Evolutionary conservation across 176 grass and related monocot genomes (phyloP), one percentile per base, ranked within the genome.

Genomic region (Typha latifolia): DNA sequence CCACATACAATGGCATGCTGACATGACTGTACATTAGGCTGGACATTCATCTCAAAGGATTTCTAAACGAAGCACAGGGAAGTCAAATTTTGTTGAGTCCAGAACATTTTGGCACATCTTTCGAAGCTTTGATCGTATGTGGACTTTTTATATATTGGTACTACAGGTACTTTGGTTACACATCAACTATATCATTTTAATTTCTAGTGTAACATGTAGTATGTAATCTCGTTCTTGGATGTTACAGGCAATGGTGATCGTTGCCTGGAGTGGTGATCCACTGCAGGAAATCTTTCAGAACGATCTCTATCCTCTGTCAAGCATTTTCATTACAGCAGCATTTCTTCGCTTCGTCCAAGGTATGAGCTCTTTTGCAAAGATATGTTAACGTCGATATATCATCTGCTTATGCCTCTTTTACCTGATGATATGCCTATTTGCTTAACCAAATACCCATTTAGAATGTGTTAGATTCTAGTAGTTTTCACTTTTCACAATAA

Each of bases 41-140:
- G 78, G 80, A 80, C 80, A 52, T 48, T 80, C 79, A 72, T 80
- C 82, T 3, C 31, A 21, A 65, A 85, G 71, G 31, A 67, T 16
- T 77, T 88, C 82, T 61, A 73, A 49, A 62, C 89, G 84, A 76
- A 84, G 92, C 53, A 91, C 80, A 27, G 92, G 92, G 19, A 96
- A 96, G 66, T 88, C 88, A 74, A 88, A 89, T 78, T 96, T 96
- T 63, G 92, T 96, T 15, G 92, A 96, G 73, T 91, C 92, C 4
- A 89, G 92, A 78, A 86, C 92, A 51, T 96, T 91, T 82, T 96
- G 92, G 92, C 84, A 96, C 29, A 88, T 91, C 47, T 96, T 88
- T 59, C 70, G 88, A 88, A 96, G 92, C 79, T 96, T 96, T 69
- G 92, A 96, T 79, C 80, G 88, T 74, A 81, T 91, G 88, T 96